A percentile compares a stretch with the other conserved stretches of the same genome.
These are phyloP conservation scores for Polytrichum formosum DNA, from an alignment of 225 moss, liverwort and hornwort genomes.

Conservation along the genomic window DNA sequence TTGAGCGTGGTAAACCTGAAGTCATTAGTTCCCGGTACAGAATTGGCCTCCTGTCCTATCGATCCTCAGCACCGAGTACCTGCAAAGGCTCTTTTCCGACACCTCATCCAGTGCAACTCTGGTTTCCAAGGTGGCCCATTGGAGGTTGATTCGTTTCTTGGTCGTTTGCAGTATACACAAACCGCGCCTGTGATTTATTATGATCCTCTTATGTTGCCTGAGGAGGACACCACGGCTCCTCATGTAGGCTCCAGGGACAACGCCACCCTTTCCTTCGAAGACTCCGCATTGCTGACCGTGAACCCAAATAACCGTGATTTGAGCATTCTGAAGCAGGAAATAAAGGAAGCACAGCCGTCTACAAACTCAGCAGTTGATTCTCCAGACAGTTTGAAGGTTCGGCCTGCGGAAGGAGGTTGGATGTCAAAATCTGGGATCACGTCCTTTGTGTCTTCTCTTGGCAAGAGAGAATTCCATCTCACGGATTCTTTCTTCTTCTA, in stretches of 20 bases:
- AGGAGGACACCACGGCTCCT: neutral
- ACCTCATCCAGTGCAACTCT: conserved; percentile 40
- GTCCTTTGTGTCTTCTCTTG: conserved; percentile 15
- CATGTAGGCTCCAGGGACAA: conserved; percentile 7
- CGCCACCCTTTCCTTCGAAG: conserved; percentile 33
- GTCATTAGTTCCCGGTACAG: conserved; percentile 1
- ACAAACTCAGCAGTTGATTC: conserved; percentile 6
- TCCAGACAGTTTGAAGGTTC: neutral
- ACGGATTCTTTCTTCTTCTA: conserved; percentile 66
- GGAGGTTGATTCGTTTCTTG: conserved; percentile 24
- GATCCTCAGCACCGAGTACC: conserved; percentile 37
- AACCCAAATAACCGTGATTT: neutral
- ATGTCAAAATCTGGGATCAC: conserved; percentile 10
- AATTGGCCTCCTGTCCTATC: conserved; percentile 30
- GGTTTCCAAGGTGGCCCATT: conserved; percentile 11
- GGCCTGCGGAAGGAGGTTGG: neutral
- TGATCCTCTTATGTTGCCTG: neutral
- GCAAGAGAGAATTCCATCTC: conserved; percentile 54
- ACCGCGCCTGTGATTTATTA: conserved; percentile 15
- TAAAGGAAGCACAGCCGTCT: conserved; percentile 6
- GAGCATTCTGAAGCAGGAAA: neutral
- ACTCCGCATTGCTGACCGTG: conserved; percentile 17
- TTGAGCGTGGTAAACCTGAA: conserved; percentile 25
- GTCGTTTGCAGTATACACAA: conserved; percentile 32
- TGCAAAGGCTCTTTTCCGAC: conserved; percentile 35